Base-by-base conservation (phyloP, 2,329 filamentous ascomycete genomes). In the Ophiocordyceps robertsii region DNA sequence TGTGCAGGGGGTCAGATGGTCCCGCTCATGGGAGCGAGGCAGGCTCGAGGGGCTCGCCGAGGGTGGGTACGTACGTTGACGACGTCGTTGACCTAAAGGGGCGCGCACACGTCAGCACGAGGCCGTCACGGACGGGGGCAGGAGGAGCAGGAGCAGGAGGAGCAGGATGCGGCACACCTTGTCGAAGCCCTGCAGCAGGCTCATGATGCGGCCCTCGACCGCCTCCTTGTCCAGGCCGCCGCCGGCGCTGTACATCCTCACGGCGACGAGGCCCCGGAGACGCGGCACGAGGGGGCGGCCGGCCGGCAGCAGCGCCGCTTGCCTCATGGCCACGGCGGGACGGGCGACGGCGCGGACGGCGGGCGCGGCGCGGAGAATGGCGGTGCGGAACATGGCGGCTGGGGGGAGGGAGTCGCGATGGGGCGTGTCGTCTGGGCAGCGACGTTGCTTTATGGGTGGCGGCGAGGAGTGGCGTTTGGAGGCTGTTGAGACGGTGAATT, bases 141-240 rank as follows among this genome's bases (percentile, higher is more conserved):
- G n/a, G 10, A 6, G 6, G 12, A 32, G 8, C n/a, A 11, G 12
- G 12, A 2, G 9, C 6, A n/a, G n/a, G 10, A 6, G 6, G 12
- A 32, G 8, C n/a, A 11, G 12, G 12, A 2, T 13, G 14, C 30
- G n/a, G 3, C 59, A 51, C 49, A 66, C 63, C 84, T 98, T 98
- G 72, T 98, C 92, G 64, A 96, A 98, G 65, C 89, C 90, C 70
- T 88, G 83, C 66, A 98, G 67, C 58, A 98, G 73, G 66, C 87
- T 84, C 64, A 94, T 75, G 73, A 96, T 95, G 62, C 90, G 80
- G 47, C 85, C 86, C 70, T 93, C 82, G 45, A 95, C 84, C 70
- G 95, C 87, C 44, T 80, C 72, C 73, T 88, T 82, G 57, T 77
- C 73, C 51, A 96, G 77, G 53, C 82, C 80, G 50, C 81, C 77